These are phyloP conservation scores for Alternaria rosae DNA, from an alignment of 2,329 filamentous ascomycete species.

Conservation along the genomic window DNA sequence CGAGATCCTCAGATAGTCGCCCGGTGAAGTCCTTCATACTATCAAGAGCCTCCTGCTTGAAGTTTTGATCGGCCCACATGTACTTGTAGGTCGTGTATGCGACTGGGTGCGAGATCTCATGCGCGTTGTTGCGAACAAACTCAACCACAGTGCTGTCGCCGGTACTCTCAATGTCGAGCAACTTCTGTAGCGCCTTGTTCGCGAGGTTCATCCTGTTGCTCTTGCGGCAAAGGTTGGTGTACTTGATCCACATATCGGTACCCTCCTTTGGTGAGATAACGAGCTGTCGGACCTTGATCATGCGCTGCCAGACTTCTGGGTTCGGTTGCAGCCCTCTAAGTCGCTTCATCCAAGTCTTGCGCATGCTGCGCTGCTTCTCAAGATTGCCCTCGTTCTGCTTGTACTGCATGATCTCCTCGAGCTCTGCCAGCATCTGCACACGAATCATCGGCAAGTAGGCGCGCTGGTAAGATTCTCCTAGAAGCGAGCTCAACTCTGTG, in stretches of 20 bases:
- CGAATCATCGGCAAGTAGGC: conserved; percentile 98
- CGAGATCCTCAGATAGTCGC: conserved; percentile 66
- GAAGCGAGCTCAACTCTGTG: conserved; percentile 90
- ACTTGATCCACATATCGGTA: conserved; percentile 99
- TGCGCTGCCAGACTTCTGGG: conserved; percentile 97
- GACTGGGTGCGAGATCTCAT: conserved; percentile 74
- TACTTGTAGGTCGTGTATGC: conserved; percentile 98
- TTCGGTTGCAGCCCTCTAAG: conserved; percentile 95
- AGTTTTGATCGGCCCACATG: conserved; percentile 78
- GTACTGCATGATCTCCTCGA: conserved; percentile 97
- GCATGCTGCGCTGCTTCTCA: conserved; percentile 89
- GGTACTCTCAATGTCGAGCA: conserved; percentile 64
- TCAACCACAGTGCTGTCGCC: conserved; percentile 42
- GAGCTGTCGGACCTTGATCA: conserved; percentile 91
- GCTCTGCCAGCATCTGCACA: conserved; percentile 97
- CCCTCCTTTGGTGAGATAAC: conserved; percentile 93
- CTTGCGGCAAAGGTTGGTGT: conserved; percentile 96
- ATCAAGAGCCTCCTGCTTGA: conserved; percentile 56
- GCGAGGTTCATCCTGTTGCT: conserved; percentile 92
- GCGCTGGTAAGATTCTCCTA: conserved; percentile 98
- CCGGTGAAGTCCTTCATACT: conserved; percentile 69
- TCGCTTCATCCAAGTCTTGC: conserved; percentile 93
- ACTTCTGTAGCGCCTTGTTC: conserved; percentile 89
- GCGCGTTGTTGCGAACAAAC: conserved; percentile 44
- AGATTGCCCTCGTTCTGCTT: conserved; percentile 84